phyloP scores from a whole-genome alignment of 257 asterid genomes.

The Anisodus acutangulus region DNA sequence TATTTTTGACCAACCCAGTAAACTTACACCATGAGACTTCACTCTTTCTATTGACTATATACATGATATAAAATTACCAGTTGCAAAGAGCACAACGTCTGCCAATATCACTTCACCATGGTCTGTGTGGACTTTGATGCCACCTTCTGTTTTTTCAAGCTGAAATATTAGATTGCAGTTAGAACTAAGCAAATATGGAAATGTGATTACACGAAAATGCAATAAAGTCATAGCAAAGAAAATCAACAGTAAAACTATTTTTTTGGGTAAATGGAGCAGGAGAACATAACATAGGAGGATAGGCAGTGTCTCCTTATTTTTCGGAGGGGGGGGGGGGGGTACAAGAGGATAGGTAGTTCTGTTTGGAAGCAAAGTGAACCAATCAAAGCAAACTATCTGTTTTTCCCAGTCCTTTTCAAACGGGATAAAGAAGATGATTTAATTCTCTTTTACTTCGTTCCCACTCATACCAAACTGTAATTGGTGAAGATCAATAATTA shows the following conservation, averaged over 20 bases:
- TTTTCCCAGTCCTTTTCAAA: not conserved
- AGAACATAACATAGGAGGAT: too few relatives aligned
- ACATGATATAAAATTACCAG: slow-evolving; percentile 61
- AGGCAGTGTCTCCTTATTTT: too few relatives aligned
- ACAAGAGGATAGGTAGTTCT: not conserved
- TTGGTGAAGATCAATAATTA: not conserved
- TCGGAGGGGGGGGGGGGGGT: not conserved
- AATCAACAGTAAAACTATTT: not conserved
- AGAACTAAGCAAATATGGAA: not conserved
- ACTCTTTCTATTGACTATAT: not conserved
- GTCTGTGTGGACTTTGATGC: slow-evolving; percentile 77
- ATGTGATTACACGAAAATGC: slow-evolving; percentile 2
- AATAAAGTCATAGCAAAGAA: not conserved
- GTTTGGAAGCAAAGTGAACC: not conserved
- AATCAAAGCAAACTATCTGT: not conserved
- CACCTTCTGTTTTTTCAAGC: slow-evolving; percentile 79
- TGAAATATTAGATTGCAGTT: slow-evolving; percentile 39
- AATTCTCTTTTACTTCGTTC: not conserved
- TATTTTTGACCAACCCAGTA: not conserved
- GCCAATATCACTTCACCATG: slow-evolving; percentile 85
- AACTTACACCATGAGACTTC: not conserved
- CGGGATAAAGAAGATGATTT: not conserved
- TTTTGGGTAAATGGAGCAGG: not conserved
- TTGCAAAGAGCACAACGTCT: slow-evolving; percentile 97
- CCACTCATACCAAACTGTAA: not conserved